Base-by-base conservation (phyloP, 129 eudicot genomes). In the Solidago caesia region DNA sequence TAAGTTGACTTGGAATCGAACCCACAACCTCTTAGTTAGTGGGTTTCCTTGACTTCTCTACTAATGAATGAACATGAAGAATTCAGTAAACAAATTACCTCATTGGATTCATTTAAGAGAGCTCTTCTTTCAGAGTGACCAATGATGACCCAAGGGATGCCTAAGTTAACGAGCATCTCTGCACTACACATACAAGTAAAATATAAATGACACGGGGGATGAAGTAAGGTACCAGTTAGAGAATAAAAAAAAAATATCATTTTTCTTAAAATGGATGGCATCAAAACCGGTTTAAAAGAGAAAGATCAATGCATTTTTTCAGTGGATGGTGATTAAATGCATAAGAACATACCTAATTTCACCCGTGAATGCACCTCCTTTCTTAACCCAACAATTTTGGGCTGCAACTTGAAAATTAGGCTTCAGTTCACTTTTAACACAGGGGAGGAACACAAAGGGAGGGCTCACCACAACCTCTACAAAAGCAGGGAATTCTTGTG, bases 391-490 rank as follows among this genome's bases (percentile, higher is more conserved):
- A 76, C 96, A 92, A 74, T 92, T 92, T 72, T 92, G 98, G 63
- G 98, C 98, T 2, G 96, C 96, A 71, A 92, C 96, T 49, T 92
- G 98, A 77, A 92, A 74, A 7, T 92, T 96, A 33, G 96, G 83
- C 65, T 89, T 85, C 83, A 92, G 63, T 70, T 64, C 78, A 80
- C 77, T 73, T 74, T 92, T 86, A 44, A 90, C 96, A 55, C 78
- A 6, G 33, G 91, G 81, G 68, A 92, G 92, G 71, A 87, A 90
- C 79, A 92, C 98, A 70, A 59, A 92, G 48, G 98, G 95, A 44
- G 98, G 98, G 77, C 95, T 89, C 74, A 92, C 90, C 65, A 92
- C 98, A 21, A 88, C 98, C 85, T 92, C 98, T 92, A 89, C 80
- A 89, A 75, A 73, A 68, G 59, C 26, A 67, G 21, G 4, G 63